Conservation (phyloP, 2,329 filamentous ascomycete species). For the Pseudogymnoascus destructans region DNA sequence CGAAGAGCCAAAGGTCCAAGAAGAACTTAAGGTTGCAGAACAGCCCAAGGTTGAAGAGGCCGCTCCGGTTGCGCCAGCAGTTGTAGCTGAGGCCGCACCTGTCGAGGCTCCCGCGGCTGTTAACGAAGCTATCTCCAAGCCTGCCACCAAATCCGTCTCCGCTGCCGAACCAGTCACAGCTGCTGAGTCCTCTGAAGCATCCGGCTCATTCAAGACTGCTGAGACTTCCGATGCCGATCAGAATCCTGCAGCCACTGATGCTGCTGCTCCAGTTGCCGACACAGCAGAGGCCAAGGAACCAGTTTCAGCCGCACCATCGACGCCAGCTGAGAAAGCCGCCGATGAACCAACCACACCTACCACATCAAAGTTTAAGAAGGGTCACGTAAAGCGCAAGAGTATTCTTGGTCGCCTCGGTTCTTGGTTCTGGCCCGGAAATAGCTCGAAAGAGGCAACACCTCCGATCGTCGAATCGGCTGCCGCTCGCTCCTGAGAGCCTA, state of each 20-base stretch:
- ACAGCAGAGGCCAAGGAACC: neutral
- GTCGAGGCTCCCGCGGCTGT: neutral
- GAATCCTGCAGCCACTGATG: neutral
- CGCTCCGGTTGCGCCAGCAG: neutral
- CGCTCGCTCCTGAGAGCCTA: neutral
- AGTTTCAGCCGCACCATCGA: slow-evolving; percentile 1
- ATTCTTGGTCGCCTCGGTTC: slow-evolving; percentile 5
- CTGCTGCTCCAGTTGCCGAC: neutral
- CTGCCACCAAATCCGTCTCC: neutral
- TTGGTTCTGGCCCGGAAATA: neutral
- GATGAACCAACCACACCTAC: neutral
- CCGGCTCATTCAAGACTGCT: neutral
- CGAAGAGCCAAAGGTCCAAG: neutral
- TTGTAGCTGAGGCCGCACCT: neutral
- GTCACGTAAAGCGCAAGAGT: neutral
- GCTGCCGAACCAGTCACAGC: neutral
- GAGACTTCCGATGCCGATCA: slow-evolving; percentile 3
- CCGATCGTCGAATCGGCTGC: neutral
- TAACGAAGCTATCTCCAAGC: neutral
- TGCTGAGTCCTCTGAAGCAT: neutral
- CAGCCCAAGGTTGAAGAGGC: neutral
- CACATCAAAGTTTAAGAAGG: slow-evolving; percentile 2
- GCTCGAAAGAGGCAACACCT: neutral
- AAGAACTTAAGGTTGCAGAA: neutral
- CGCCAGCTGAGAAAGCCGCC: neutral